phyloP scores from a whole-genome alignment of 176 grass and related monocot genomes.

The Zea luxurians region DNA sequence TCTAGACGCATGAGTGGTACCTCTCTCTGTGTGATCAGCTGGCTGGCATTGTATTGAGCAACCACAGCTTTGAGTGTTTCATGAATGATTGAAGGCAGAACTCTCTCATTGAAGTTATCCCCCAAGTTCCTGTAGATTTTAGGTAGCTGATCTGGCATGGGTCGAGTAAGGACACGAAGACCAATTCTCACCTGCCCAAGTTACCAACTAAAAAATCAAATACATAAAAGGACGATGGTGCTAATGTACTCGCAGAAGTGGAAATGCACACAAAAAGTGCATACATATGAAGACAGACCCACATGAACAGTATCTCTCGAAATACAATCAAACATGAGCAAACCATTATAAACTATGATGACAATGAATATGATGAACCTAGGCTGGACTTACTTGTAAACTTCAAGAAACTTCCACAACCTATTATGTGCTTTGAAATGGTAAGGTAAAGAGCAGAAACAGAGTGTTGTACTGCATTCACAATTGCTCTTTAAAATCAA shows the following conservation, averaged over 20 bases:
- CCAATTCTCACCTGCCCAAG: conserved; percentile 72
- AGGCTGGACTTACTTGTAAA: no score
- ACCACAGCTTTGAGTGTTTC: conserved; percentile 96
- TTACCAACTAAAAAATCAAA: conserved; percentile 29
- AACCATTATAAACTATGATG: neutral
- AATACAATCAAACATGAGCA: neutral
- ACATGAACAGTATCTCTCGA: neutral
- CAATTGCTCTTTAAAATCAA: neutral
- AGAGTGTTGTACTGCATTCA: neutral
- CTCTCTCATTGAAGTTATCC: conserved; percentile 86
- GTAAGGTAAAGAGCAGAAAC: neutral
- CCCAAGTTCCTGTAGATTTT: conserved; percentile 78
- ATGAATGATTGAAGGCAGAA: conserved; percentile 93
- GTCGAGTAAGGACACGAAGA: conserved; percentile 79
- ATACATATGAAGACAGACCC: neutral
- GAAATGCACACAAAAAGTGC: neutral
- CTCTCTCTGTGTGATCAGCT: conserved; percentile 96
- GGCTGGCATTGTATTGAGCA: conserved; percentile 97
- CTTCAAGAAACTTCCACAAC: neutral
- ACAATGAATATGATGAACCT: neutral
- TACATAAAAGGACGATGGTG: neutral
- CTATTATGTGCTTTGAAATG: neutral
- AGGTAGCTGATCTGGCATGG: conserved; percentile 70
- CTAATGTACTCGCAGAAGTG: neutral
- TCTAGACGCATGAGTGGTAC: conserved; percentile 37